Conservation (phyloP, 768 basidiomycete genomes). For the Terana coerulea region DNA sequence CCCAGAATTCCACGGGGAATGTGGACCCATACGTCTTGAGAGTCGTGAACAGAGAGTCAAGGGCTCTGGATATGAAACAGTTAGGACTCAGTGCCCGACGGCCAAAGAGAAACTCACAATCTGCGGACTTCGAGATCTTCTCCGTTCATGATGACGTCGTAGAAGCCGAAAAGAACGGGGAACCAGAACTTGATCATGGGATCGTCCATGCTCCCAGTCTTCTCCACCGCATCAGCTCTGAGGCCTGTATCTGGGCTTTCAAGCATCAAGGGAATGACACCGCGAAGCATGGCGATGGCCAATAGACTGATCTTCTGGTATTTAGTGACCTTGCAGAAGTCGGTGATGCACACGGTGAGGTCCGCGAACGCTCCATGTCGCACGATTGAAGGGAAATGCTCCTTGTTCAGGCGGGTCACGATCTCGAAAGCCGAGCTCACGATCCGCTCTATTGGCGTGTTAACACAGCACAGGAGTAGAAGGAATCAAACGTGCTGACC, state of each 20-base stretch:
- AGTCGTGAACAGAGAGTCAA: constrained; percentile 95
- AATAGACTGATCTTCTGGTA: constrained; percentile 97
- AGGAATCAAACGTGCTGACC: constrained; percentile 58
- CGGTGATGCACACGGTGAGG: constrained; percentile 94
- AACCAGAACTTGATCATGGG: constrained; percentile 97
- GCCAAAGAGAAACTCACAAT: constrained; percentile 46
- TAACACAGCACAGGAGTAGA: no score
- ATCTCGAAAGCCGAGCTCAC: constrained; percentile 95
- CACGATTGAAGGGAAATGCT: constrained; percentile 89
- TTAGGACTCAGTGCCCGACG: background rate
- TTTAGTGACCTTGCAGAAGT: constrained; percentile 99
- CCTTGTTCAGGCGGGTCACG: constrained; percentile 84
- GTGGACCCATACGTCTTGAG: constrained; percentile 84
- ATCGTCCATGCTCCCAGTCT: constrained; percentile 55
- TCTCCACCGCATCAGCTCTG: constrained; percentile 23
- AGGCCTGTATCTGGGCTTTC: constrained; percentile 66
- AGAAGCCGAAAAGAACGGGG: constrained; percentile 95
- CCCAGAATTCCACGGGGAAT: constrained; percentile 94
- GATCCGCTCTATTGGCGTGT: constrained; percentile 63
- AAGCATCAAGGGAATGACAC: constrained; percentile 90
- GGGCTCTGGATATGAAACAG: constrained; percentile 62
- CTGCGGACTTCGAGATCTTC: constrained; percentile 97
- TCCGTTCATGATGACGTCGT: constrained; percentile 99
- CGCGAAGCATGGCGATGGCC: constrained; percentile 95
- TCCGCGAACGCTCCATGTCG: constrained; percentile 94